Percentiles rank a stretch among this genome's conserved stretches.
Evolutionary conservation across 805 yeast genomes (phyloP).

Genomic region (Saturnispora ahearnii): DNA sequence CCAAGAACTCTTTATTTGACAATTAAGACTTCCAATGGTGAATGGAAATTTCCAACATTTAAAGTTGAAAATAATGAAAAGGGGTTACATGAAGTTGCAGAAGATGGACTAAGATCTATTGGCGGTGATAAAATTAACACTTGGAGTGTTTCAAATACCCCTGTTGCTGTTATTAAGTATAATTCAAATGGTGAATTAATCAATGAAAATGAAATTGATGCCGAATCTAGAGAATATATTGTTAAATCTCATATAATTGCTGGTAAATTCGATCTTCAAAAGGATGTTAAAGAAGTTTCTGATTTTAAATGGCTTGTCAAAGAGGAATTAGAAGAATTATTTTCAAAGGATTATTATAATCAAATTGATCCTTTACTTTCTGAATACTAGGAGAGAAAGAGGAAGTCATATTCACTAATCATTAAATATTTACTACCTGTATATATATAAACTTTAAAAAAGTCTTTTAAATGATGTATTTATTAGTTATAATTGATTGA

Average conservation of each 20-base stretch:
- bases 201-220: conserved; percentile 13
- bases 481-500: background rate
- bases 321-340: conserved; percentile 57
- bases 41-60: conserved; percentile 82
- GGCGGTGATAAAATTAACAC: conserved; percentile 77
- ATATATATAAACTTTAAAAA: background rate
- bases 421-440: background rate
- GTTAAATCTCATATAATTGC: conserved; percentile 84
- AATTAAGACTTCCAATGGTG: conserved; percentile 35
- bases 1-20: conserved; percentile 73
- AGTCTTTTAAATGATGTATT: background rate
- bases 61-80: conserved; percentile 27
- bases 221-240: conserved; percentile 48
- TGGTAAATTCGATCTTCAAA: conserved; percentile 53
- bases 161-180: conserved; percentile 60
- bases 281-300: conserved; percentile 10
- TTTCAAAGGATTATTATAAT: conserved; percentile 45
- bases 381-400: background rate
- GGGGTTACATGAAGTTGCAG: conserved; percentile 66
- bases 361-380: conserved; percentile 43
- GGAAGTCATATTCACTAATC: too few relatives aligned
- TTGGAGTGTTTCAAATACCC: conserved; percentile 86
- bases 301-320: conserved; percentile 79
- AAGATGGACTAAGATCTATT: conserved; percentile 54
- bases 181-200: conserved; percentile 19